These are phyloP conservation scores for Penicillium longicatenatum DNA, from an alignment of 495 filamentous ascomycete genomes.

Conservation along the genomic window DNA sequence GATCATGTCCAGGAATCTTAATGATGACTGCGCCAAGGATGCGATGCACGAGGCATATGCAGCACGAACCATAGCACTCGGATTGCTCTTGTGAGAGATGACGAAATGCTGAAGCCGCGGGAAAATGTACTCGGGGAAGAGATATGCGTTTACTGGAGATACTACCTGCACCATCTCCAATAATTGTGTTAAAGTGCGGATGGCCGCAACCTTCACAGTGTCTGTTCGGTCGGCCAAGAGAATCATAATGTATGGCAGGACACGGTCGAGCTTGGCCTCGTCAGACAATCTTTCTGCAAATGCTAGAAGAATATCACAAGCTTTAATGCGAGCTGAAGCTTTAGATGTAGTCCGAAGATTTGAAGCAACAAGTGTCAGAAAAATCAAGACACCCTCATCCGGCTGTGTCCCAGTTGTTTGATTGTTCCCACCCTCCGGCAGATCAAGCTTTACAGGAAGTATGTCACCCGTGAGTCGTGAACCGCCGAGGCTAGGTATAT, in stretches of 20 bases:
- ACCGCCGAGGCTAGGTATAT: constrained; percentile 24
- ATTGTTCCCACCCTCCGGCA: constrained; percentile 75
- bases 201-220: constrained; percentile 78
- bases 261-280: constrained; percentile 93
- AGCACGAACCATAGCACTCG: constrained; percentile 72
- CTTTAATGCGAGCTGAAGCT: constrained; percentile 81
- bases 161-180: constrained; percentile 83
- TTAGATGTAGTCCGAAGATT: constrained; percentile 87
- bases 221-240: constrained; percentile 80
- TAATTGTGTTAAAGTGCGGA: constrained; percentile 84
- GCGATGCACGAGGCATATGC: constrained; percentile 93
- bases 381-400: constrained; percentile 92
- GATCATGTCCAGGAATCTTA: constrained; percentile 85
- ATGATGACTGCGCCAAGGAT: constrained; percentile 85
- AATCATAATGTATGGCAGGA: constrained; percentile 84
- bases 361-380: constrained; percentile 82
- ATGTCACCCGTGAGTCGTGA: constrained; percentile 41
- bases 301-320: constrained; percentile 89
- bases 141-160: constrained; percentile 91
- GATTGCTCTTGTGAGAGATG: constrained; percentile 51
- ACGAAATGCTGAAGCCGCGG: constrained; percentile 77
- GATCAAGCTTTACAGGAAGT: constrained; percentile 81
- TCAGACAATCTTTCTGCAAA: constrained; percentile 92
- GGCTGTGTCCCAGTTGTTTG: constrained; percentile 23
- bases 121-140: constrained; percentile 94